Percentiles rank a stretch among this genome's conserved stretches.
phyloP scores from a whole-genome alignment of 768 basidiomycete species.

The Tricholoma flavovirens region DNA sequence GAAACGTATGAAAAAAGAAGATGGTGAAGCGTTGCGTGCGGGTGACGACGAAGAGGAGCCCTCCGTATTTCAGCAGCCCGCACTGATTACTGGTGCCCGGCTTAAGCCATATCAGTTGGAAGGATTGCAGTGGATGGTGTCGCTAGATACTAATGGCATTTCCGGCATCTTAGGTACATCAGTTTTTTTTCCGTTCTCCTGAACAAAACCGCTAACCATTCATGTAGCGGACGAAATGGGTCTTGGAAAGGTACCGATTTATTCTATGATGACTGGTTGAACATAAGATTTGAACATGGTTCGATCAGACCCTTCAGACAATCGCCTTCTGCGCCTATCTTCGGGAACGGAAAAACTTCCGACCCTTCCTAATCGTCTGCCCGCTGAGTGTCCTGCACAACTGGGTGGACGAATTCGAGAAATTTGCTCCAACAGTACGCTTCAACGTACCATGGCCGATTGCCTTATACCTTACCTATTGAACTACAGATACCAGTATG shows the following conservation, averaged over 20 bases:
- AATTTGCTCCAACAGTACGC: slow-evolving; percentile 74
- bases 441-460: slow-evolving; percentile 1
- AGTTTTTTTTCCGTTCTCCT: slow-evolving; percentile 4
- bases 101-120: slow-evolving; percentile 91
- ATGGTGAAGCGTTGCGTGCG: slow-evolving; percentile 7
- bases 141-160: slow-evolving; percentile 79
- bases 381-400: slow-evolving; percentile 92
- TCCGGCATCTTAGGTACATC: slow-evolving; percentile 65
- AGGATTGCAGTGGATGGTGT: slow-evolving; percentile 94
- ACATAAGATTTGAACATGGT: background rate
- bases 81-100: slow-evolving; percentile 76
- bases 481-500: slow-evolving; percentile 70
- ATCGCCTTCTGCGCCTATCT: slow-evolving; percentile 93
- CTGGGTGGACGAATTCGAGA: slow-evolving; percentile 80
- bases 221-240: slow-evolving; percentile 90
- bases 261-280: background rate
- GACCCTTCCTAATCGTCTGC: slow-evolving; percentile 84
- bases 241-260: slow-evolving; percentile 61
- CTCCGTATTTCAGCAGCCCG: slow-evolving; percentile 62
- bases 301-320: slow-evolving; percentile 81
- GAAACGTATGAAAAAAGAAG: slow-evolving; percentile 20
- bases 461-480: background rate
- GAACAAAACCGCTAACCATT: background rate
- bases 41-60: slow-evolving; percentile 21
- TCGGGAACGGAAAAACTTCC: slow-evolving; percentile 60